Evolutionary conservation across 805 yeast genomes (phyloP), one percentile per base, ranked within the genome.

Genomic region (Candida koratica): DNA sequence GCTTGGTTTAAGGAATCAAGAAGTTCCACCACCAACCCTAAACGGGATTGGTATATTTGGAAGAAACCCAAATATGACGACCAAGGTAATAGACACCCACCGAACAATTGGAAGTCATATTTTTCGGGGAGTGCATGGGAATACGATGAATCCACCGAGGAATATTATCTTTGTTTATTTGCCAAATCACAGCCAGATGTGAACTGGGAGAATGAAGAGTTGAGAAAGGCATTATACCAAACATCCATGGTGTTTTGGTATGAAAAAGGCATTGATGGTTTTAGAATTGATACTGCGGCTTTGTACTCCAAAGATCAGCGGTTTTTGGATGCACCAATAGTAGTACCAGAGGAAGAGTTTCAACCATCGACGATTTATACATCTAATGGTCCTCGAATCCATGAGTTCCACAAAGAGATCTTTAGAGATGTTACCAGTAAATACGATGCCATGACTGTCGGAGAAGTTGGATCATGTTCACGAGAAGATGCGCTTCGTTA

Each of bases 41-140:
- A 77, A 58, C 65, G 81, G 51, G 79, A 77, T 53, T 75, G 80
- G 79, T 74, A 73, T 56, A 61, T 73, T 42, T 77, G 82, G 82
- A 71, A 63, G 45, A 69, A 71, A 17, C 65, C 76, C 17, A 64
- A 53, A 32, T 67, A 61, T 49, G 75, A 70, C 41, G 58, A 54
- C 12, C 48, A 61, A 13, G 79, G 80, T 16, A 63, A 62, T 35
- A 66, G 77, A 47, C 64, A 56, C 12, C 78, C 79, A 4, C 80
- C 81, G 13, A 76, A 69, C 56, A 77, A 76, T 56, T 77, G 81
- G 81, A 47, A 48, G 19, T 68, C 77, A 4, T 58, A 58, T 46
- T 77, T 77, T 50, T 64, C 72, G 8, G 79, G 77, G 4, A 59
- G 73, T 28, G 77, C 81, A 8, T 77, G 82, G 81, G 59, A 58